Conservation (phyloP, 2,329 filamentous ascomycete genomes). For the Exophiala sp. region DNA sequence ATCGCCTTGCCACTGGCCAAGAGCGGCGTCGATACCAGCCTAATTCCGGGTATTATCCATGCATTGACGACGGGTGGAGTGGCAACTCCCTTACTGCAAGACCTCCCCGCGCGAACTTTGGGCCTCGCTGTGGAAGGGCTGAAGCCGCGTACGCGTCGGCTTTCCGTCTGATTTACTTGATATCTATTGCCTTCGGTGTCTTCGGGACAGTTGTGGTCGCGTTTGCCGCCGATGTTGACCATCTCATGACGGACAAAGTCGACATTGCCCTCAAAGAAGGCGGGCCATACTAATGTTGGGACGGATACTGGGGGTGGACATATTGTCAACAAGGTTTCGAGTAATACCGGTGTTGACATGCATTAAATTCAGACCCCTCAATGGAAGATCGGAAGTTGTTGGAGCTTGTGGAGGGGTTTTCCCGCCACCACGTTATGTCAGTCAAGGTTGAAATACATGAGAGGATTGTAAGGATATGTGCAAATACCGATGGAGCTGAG, state of each 20-base stretch:
- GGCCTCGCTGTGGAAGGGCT: background rate
- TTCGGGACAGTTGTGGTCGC: background rate
- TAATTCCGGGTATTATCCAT: slow-evolving; percentile 1
- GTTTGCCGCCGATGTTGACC: background rate
- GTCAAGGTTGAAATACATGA: too few species aligned
- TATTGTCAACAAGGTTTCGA: too few species aligned
- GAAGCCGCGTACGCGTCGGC: background rate
- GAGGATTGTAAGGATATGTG: too few species aligned
- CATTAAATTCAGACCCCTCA: too few species aligned
- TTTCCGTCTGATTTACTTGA: background rate
- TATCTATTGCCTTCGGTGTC: background rate
- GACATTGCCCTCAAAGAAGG: background rate
- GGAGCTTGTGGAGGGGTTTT: too few species aligned
- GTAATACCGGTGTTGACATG: too few species aligned
- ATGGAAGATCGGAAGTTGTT: too few species aligned
- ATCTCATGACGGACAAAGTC: background rate
- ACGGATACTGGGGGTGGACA: background rate
- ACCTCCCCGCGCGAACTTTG: background rate
- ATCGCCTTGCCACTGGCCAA: slow-evolving; percentile 1
- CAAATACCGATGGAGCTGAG: too few species aligned
- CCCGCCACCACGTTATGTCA: too few species aligned
- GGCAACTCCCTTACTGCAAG: background rate
- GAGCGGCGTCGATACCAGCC: background rate
- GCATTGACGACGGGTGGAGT: background rate
- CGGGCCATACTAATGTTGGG: background rate